Conservation (phyloP, 257 asterid species). For the Haberlea rhodopensis region DNA sequence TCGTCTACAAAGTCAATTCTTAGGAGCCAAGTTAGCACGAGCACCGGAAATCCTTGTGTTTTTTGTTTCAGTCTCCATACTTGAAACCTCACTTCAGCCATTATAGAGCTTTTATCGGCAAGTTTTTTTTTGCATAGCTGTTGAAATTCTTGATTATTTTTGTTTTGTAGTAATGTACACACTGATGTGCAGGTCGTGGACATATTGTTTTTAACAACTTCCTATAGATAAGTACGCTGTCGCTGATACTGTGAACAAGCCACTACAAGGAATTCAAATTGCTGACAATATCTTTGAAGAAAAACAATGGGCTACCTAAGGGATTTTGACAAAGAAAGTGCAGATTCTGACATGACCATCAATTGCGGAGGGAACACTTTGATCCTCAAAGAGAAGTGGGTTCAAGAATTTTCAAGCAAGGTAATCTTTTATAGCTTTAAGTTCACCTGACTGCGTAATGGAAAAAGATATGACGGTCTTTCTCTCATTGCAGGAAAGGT, state of each 20-base stretch:
- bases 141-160: conserved; percentile 9
- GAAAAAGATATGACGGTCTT: not conserved
- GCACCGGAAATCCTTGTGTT: not conserved
- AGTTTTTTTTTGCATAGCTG: conserved; percentile 1
- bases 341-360: conserved; percentile 25
- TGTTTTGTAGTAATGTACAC: conserved; percentile 21
- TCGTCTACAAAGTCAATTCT: not conserved
- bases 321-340: conserved; percentile 26
- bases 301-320: conserved; percentile 34
- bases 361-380: conserved; percentile 18
- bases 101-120: not conserved
- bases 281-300: conserved; percentile 10
- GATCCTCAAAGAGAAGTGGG: conserved; percentile 22
- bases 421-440: conserved; percentile 8
- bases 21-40: not conserved
- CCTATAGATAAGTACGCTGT: conserved; percentile 5
- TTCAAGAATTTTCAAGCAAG: conserved; percentile 24
- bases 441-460: not conserved
- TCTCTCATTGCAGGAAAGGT: conserved; percentile 39
- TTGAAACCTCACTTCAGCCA: not conserved
- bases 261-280: conserved; percentile 3
- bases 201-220: conserved; percentile 10
- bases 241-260: conserved; percentile 16
- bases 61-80: not conserved
- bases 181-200: conserved; percentile 23